Base-by-base conservation (phyloP, 202 grass and related monocot species). In the Musa balbisiana region DNA sequence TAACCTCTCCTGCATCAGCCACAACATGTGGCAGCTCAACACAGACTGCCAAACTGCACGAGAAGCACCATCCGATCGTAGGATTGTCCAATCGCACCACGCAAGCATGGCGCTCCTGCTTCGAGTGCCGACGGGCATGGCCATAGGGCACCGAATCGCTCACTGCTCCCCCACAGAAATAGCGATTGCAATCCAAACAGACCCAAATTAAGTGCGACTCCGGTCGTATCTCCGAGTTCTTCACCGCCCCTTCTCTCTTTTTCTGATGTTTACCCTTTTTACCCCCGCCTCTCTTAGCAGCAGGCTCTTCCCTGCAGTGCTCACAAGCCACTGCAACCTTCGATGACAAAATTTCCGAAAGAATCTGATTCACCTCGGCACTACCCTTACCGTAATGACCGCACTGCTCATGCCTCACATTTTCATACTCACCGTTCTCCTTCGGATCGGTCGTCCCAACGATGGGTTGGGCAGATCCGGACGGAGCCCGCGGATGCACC, bases 91-190 rank as follows among this genome's bases (percentile, higher is more conserved):
- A 89, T 69, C 78, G 84, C 51, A 90, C 85, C 74, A 80, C 83
- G 87, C 91, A 91, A 80, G 76, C 87, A 87, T 99, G 95, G 19
- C 75, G 83, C 3, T 92, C 95, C 82, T 99, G 91, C 79, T 90
- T 99, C 24, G 91, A 87, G 76, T 99, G 95, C 67, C 95, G 82
- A 73, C 95, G 86, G 71, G 89, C 85, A 87, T 99, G 95, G 56
- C 95, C 95, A 52, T 99, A 92, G 8, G 95, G 95, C 72, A 83
- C 92, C 9, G 79, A 78, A 71, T 90, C 85, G 53, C 64, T 55
- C 72, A 82, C 77, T 20, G 51, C 87, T 21, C 91, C 95, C 5
- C 95, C 89, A 59, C 95, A 99, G 74, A 99, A 92, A 69, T 85
- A 85, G 55, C 80, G 82, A 63, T 81, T 69, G 55, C 91, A 99